A percentile compares a stretch with the other conserved stretches of the same genome.
These are phyloP conservation scores for Solanum arcanum DNA, from an alignment of 257 asterid species.

Conservation along the genomic window DNA sequence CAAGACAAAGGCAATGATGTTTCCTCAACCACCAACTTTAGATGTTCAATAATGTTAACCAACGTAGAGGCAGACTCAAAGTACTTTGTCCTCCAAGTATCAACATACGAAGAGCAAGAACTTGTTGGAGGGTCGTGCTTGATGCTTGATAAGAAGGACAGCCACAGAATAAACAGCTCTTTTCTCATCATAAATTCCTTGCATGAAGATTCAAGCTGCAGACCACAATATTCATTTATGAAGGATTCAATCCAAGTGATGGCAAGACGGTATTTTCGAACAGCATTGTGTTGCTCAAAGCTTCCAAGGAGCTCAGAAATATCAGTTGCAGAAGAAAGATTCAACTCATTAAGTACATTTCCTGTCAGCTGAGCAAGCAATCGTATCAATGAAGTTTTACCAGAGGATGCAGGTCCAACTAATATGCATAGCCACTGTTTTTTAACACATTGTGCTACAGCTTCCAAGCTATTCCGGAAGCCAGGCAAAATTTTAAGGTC, in stretches of 20 bases:
- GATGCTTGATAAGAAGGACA: slow-evolving; percentile 43
- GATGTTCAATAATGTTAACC: slow-evolving; percentile 49
- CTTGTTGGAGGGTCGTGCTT: slow-evolving; percentile 18
- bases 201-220: slow-evolving; percentile 39
- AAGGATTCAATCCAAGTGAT: slow-evolving; percentile 58
- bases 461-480: slow-evolving; percentile 58
- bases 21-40: slow-evolving; percentile 27
- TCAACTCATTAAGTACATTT: slow-evolving; percentile 69
- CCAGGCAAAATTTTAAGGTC: slow-evolving; percentile 70
- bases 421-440: slow-evolving; percentile 91
- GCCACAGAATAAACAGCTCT: slow-evolving; percentile 52
- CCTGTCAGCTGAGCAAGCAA: slow-evolving; percentile 80
- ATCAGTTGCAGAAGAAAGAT: slow-evolving; percentile 93
- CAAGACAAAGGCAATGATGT: slow-evolving; percentile 38
- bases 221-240: slow-evolving; percentile 61
- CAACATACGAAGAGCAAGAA: slow-evolving; percentile 25
- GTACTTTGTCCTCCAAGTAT: slow-evolving; percentile 27
- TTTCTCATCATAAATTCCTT: slow-evolving; percentile 31
- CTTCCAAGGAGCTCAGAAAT: slow-evolving; percentile 92
- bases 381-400: slow-evolving; percentile 81
- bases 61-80: slow-evolving; percentile 35
- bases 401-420: slow-evolving; percentile 87
- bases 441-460: slow-evolving; percentile 57
- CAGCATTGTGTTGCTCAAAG: slow-evolving; percentile 87
- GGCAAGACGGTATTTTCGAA: slow-evolving; percentile 60